A percentile compares a stretch with the other conserved stretches of the same genome.
Conservation (phyloP, 306 rosid species). For the Macrotyloma uniflorum region DNA sequence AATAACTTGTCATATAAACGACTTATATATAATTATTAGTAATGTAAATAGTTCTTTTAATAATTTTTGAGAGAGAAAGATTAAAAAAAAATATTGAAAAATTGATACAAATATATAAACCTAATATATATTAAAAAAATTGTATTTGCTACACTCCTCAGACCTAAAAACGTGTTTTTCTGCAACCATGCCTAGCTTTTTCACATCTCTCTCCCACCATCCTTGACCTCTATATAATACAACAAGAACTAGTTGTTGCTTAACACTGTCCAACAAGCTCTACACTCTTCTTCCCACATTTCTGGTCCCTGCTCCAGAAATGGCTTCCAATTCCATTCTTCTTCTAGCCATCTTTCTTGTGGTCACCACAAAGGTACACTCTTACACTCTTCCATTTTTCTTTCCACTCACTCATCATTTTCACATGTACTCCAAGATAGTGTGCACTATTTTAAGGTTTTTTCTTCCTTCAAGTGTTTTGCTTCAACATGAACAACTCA, state of each 20-base stretch:
- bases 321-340: slow-evolving; percentile 60
- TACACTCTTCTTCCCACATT: slow-evolving; percentile 14
- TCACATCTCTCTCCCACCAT: neutral
- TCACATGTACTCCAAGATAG: neutral
- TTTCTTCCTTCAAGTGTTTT: slow-evolving; percentile 20
- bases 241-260: neutral
- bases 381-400: neutral
- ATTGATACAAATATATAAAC: too few species aligned
- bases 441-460: too few species aligned
- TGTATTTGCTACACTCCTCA: too few species aligned
- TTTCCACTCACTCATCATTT: slow-evolving; percentile 13
- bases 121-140: too few species aligned
- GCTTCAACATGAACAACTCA: slow-evolving; percentile 5
- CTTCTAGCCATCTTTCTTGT: slow-evolving; percentile 49
- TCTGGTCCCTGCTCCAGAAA: slow-evolving; percentile 12
- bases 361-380: slow-evolving; percentile 40
- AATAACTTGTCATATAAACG: too few species aligned
- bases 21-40: too few species aligned
- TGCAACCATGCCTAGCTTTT: neutral
- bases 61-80: too few species aligned
- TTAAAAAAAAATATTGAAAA: too few species aligned
- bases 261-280: neutral
- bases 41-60: too few species aligned
- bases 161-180: neutral
- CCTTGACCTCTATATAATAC: slow-evolving; percentile 48